Evolutionary conservation across 2,329 filamentous ascomycete genomes (phyloP).

Genomic region (Teratosphaeria viscida): DNA sequence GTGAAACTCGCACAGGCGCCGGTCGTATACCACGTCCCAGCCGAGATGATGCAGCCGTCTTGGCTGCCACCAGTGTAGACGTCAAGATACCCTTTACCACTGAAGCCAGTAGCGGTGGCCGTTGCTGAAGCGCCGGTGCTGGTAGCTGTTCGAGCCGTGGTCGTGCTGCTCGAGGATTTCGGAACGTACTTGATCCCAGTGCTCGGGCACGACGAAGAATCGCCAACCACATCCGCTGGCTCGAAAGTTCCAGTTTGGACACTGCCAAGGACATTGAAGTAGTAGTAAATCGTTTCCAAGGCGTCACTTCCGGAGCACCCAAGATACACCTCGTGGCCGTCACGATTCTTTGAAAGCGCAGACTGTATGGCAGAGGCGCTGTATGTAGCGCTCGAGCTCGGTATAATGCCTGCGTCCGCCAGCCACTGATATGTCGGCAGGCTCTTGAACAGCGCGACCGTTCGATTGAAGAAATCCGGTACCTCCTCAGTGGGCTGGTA

Average conservation of each 20-base stretch:
- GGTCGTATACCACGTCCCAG: constrained; percentile 55
- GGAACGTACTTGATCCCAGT: constrained; percentile 55
- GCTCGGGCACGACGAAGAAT: constrained; percentile 51
- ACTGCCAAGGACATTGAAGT: constrained; percentile 52
- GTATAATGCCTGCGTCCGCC: constrained; percentile 49
- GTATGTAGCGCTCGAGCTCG: constrained; percentile 31
- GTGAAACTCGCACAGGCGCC: constrained; percentile 60
- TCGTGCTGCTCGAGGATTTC: constrained; percentile 33
- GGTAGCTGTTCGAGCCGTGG: constrained; percentile 25
- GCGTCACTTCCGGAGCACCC: constrained; percentile 41
- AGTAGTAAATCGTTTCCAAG: constrained; percentile 49
- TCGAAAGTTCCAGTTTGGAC: constrained; percentile 53
- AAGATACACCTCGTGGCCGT: constrained; percentile 47
- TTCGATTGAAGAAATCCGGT: constrained; percentile 57
- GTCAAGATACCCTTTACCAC: constrained; percentile 51
- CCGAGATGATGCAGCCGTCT: constrained; percentile 57
- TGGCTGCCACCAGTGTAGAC: constrained; percentile 40
- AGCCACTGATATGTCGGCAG: constrained; percentile 57
- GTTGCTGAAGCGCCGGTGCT: constrained; percentile 16
- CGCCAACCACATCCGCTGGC: constrained; percentile 41
- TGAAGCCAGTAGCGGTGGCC: constrained; percentile 33
- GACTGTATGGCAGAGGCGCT: constrained; percentile 47
- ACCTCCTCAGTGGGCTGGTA: constrained; percentile 52
- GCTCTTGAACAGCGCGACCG: constrained; percentile 55
- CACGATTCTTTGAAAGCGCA: constrained; percentile 44